A percentile compares a stretch with the other conserved stretches of the same genome.
Evolutionary conservation across 73 alveolate species (phyloP).

Genomic region (Urostyla sp.): DNA sequence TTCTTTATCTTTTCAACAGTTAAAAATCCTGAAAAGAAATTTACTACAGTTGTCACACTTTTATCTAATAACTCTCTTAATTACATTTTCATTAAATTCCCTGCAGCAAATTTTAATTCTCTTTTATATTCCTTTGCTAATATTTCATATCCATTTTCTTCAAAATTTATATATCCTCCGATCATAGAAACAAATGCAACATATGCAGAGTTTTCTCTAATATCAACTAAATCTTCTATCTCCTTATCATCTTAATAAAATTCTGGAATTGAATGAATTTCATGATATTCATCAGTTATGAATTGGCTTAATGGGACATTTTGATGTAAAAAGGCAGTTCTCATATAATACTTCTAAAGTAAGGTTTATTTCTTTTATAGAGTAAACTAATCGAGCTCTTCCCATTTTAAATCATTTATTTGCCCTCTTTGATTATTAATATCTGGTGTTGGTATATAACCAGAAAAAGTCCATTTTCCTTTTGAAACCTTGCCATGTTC

Average conservation of each 20-base stretch:
- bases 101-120: constrained; percentile 71
- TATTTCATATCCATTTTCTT: constrained; percentile 78
- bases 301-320: constrained; percentile 21
- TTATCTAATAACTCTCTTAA: constrained; percentile 70
- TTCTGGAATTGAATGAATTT: constrained; percentile 42
- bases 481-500: constrained; percentile 8
- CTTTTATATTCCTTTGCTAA: constrained; percentile 80
- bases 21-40: constrained; percentile 60
- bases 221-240: constrained; percentile 70
- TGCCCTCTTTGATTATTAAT: constrained; percentile 4
- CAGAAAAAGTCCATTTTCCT: constrained; percentile 80
- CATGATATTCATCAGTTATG: constrained; percentile 43
- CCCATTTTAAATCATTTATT: constrained; percentile 26
- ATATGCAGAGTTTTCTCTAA: constrained; percentile 79
- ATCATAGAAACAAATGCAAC: constrained; percentile 68
- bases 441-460: constrained; percentile 22
- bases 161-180: constrained; percentile 72
- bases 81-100: constrained; percentile 71
- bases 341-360: constrained; percentile 35
- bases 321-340: constrained; percentile 29
- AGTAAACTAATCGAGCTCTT: constrained; percentile 43
- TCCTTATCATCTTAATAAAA: constrained; percentile 46
- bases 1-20: constrained; percentile 35
- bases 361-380: constrained; percentile 7
- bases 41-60: constrained; percentile 41